These are phyloP conservation scores for Protomyces gravidus DNA, from an alignment of 1,139 yeast genomes.

Conservation along the genomic window DNA sequence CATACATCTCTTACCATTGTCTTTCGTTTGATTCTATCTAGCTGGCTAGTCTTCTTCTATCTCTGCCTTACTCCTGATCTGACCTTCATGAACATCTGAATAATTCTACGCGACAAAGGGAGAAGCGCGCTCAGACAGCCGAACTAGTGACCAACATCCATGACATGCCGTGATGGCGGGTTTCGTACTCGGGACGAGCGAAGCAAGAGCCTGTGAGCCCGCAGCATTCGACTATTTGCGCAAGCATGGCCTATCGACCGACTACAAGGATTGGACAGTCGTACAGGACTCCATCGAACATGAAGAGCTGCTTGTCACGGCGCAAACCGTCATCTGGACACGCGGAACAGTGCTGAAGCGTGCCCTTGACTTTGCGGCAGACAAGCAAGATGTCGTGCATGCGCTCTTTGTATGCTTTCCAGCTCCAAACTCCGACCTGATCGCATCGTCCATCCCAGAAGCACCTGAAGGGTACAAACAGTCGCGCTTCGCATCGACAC, in stretches of 20 bases:
- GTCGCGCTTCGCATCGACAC: slow-evolving; percentile 1
- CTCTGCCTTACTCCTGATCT: neutral
- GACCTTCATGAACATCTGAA: too few relatives aligned
- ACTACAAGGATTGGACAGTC: neutral
- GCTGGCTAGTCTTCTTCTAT: neutral
- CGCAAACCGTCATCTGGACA: slow-evolving; percentile 24
- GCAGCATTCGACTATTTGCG: slow-evolving; percentile 20
- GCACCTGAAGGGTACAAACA: neutral
- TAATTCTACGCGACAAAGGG: too few relatives aligned
- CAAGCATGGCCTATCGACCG: neutral
- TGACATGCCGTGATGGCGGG: slow-evolving; percentile 2
- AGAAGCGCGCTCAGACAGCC: too few relatives aligned
- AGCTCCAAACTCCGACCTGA: slow-evolving; percentile 7
- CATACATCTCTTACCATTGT: too few relatives aligned
- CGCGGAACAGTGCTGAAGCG: slow-evolving; percentile 9
- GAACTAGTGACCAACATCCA: too few relatives aligned
- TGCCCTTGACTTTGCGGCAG: slow-evolving; percentile 20
- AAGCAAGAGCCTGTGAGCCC: slow-evolving; percentile 6
- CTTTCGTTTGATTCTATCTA: too few relatives aligned
- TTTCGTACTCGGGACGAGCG: neutral
- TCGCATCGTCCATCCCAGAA: neutral
- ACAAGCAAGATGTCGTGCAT: slow-evolving; percentile 21
- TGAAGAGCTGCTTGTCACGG: slow-evolving; percentile 25
- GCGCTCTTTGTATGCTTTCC: slow-evolving; percentile 27
- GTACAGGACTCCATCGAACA: neutral